Evolutionary conservation across 148 eudicot genomes (phyloP), one percentile per base, ranked within the genome.

Genomic region (Dysphania ambrosioides): DNA sequence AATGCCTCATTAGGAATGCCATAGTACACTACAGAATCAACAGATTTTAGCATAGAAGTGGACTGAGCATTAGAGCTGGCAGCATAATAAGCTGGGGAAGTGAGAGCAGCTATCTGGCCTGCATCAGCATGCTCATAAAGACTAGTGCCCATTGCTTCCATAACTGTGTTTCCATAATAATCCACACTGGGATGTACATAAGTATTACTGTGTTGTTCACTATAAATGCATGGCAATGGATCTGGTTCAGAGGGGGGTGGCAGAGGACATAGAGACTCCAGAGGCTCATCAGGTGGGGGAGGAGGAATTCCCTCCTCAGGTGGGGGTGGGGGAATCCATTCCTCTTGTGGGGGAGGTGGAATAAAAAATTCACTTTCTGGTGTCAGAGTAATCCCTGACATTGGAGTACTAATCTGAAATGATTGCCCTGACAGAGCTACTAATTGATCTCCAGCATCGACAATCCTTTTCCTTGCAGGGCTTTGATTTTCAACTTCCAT

Each of bases 291-390:
- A 57, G 98, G 96, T 16, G 98, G 98, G 27, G 98, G 98, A 63
- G 98, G 98, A 69, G 96, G 98, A 79, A 90, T 82, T 27, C 79
- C 90, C 79, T 91, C 98, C 72, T 91, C 97, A 80, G 98, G 97
- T 15, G 98, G 98, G 27, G 93, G 98, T 7, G 98, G 98, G 5
- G 97, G 98, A 69, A 94, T 79, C 91, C 96, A 90, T 16, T 87
- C 93, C 30, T 90, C 91, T 29, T 85, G 90, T 19, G 90, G 96
- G n/a, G 92, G 96, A 79, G 92, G 97, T 18, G 95, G 89, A 78
- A 78, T 78, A 79, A 78, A 72, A 75, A 72, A 77, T 62, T 72
- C 83, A 74, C 74, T 79, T 26, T 72, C 87, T 4, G 83, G 71
- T 72, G 57, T 49, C 60, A 72, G 23, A 34, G 82, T 61, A 60